Conservation (phyloP, 1,284 basidiomycete genomes). For the Ceraceosorus guamensis region DNA sequence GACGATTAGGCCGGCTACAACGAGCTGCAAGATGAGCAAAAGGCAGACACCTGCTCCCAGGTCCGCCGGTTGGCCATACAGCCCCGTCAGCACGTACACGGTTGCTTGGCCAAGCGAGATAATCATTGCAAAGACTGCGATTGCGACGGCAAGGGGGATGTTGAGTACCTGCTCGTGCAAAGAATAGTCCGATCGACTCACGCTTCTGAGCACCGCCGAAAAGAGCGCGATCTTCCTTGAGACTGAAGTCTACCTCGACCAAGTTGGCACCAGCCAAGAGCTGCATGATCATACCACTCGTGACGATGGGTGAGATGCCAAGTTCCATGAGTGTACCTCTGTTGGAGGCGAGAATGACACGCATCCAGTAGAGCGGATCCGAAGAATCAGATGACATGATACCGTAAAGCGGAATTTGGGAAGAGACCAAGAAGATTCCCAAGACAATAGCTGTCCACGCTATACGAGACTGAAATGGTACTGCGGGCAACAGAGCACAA, state of each 20-base stretch:
- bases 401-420: conserved; percentile 47
- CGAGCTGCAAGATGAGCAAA: conserved; percentile 88
- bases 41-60: conserved; percentile 93
- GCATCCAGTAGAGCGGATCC: conserved; percentile 98
- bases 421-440: conserved; percentile 47
- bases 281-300: conserved; percentile 97
- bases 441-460: conserved; percentile 48
- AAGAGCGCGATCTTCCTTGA: conserved; percentile 93
- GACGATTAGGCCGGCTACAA: conserved; percentile 89
- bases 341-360: conserved; percentile 96
- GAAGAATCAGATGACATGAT: conserved; percentile 48
- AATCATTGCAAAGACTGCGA: conserved; percentile 83
- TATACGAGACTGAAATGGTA: conserved; percentile 45
- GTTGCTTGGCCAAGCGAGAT: conserved; percentile 94
- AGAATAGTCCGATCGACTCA: conserved; percentile 52
- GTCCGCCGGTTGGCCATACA: conserved; percentile 88
- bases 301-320: conserved; percentile 94
- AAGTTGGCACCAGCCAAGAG: conserved; percentile 93
- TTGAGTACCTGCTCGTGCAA: not conserved
- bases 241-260: conserved; percentile 90
- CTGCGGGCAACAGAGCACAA: conserved; percentile 11
- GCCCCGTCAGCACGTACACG: conserved; percentile 92
- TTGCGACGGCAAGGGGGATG: conserved; percentile 7
- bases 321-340: conserved; percentile 98
- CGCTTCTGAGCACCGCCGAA: conserved; percentile 96